Base-by-base conservation (phyloP, 2,329 filamentous ascomycete species). In the Fusarium bactridioides region DNA sequence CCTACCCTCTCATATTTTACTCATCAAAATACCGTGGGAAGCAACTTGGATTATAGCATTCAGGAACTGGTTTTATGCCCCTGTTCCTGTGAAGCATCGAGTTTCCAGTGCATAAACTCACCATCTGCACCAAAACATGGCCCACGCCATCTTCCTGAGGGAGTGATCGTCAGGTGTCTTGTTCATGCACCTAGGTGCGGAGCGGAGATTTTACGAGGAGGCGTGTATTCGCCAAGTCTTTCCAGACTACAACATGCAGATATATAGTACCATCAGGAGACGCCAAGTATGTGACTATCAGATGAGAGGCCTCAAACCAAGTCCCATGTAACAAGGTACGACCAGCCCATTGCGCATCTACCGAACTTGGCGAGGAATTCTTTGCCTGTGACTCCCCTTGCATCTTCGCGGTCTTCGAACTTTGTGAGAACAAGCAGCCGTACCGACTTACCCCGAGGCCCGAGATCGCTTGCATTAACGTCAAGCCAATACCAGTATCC, bases 401-500 rank as follows among this genome's bases (percentile, higher is more conserved):
- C 86, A 58, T 87, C 86, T 59, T 86, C 84, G 55, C 79, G 78
- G 9, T 82, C 83, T 51, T 86, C 84, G 8, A 89, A 78, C 67
- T 77, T 82, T 16, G 78, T 87, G 41, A 97, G 84, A 25, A 89
- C 88, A 64, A 88, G 88, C 35, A 96, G 81, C 72, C 86, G 87
- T 10, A 95, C 83, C 59, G 86, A 89, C 81, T 94, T 89, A 0
- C 93, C 93, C 0, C 90, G 88, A 0, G 84, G 85, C 2, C 94
- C 94, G 25, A 97, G 82, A 64, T 91, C 87, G 37, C 84, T 81
- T 2, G 89, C 86, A 31, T 87, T 84, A 8, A 98, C 87, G 81
- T 98, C 95, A 4, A 90, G 82, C 90, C 93, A 97, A 89, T 92
- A 97, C 82, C 91, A 90, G 77, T 88, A 92, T 19, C 92, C 93